Evolutionary conservation across 2,329 filamentous ascomycete species (phyloP), one percentile per base, ranked within the genome.

Genomic region (Fusarium setosum): DNA sequence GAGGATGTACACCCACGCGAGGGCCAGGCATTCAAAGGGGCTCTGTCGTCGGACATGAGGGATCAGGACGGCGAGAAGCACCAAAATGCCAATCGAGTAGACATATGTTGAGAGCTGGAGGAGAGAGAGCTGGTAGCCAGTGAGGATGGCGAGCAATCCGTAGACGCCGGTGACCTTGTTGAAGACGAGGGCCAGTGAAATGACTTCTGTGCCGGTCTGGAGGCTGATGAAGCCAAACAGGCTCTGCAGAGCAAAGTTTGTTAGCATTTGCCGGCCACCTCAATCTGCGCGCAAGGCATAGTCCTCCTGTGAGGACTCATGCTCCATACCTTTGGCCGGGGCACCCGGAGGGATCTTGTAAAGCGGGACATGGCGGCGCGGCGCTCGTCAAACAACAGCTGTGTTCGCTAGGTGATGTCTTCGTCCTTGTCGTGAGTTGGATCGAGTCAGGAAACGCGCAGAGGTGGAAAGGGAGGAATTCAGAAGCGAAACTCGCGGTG

Each of bases 81-180:
- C 82, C 65, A 97, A 88, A 24, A 92, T 86, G 64, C 87, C 71
- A 62, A 96, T 85, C 23, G 92, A 96, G 84, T 97, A 97, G 47
- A 97, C 85, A 83, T 97, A 97, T 85, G 96, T 96, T 58, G 91
- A 92, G 57, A 97, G 86, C 79, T 97, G 95, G 21, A 96, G 86
- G 26, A 89, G 84, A 53, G 93, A 94, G 64, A 97, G 88, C 70
- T 90, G 84, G 78, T 92, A 94, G 75, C 95, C 95, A 21, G 94
- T 97, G 67, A 97, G 83, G 69, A 97, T 87, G 59, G 94, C 94
- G 69, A 97, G 90, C 40, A 97, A 85, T 67, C 94, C 94, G 79
- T 97, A 97, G 69, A 97, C 84, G 58, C 94, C 94, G 48, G 93
- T 95, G 69, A 94, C 88, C 79, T 97, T 97, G 85, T 97, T 97